Evolutionary conservation across 2,329 filamentous ascomycete genomes (phyloP).

Genomic region (Fusarium temperatum): DNA sequence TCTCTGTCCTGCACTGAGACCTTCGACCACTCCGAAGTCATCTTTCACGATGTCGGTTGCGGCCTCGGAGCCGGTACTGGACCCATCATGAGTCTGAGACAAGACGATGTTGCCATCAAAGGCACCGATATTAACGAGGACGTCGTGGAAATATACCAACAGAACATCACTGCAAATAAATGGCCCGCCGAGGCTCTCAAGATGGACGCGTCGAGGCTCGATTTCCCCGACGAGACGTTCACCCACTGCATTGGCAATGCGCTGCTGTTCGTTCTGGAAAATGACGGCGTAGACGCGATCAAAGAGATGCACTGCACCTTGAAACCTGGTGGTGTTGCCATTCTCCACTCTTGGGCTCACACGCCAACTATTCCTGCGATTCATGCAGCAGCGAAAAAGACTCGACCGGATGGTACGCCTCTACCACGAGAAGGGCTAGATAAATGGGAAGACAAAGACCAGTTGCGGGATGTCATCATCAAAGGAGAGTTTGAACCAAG

Average conservation of each 20-base stretch:
- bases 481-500: background rate
- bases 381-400: background rate
- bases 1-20: background rate
- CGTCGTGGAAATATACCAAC: background rate
- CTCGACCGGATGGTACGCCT: background rate
- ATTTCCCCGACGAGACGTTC: background rate
- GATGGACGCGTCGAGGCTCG: background rate
- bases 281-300: background rate
- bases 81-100: rapidly evolving
- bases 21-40: rapidly evolving
- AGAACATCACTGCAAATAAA: rapidly evolving
- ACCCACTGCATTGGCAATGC: background rate
- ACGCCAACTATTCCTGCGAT: background rate
- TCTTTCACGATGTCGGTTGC: slow-evolving; percentile 8
- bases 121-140: background rate
- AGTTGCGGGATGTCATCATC: rapidly evolving
- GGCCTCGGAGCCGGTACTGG: slow-evolving; percentile 1
- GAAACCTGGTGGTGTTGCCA: background rate
- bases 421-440: background rate
- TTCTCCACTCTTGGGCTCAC: slow-evolving; percentile 6
- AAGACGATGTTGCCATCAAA: rapidly evolving
- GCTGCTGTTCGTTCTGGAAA: background rate
- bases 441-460: background rate
- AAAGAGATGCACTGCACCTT: background rate
- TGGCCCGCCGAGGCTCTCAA: background rate